These are phyloP conservation scores for Leccinum subgranulosum DNA, from an alignment of 768 basidiomycete species.

Conservation along the genomic window DNA sequence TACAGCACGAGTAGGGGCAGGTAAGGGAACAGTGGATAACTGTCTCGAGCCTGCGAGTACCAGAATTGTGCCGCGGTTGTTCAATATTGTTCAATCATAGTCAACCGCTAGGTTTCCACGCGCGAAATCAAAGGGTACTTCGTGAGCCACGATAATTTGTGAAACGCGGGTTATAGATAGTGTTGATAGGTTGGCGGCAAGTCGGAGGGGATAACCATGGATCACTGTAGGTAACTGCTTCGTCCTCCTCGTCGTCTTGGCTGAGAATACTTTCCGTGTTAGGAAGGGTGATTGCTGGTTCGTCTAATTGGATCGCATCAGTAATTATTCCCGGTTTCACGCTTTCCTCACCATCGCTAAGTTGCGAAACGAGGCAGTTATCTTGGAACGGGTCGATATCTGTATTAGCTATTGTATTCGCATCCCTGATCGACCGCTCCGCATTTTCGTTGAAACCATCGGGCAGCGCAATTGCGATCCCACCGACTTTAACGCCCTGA, in stretches of 20 bases:
- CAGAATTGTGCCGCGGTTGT: no score
- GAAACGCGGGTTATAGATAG: background rate
- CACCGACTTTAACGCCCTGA: background rate
- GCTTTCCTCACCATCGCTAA: background rate
- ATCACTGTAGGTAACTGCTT: background rate
- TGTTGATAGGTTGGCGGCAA: background rate
- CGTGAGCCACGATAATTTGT: background rate
- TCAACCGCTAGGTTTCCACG: no score
- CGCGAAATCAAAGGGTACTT: background rate
- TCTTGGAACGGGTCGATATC: slow-evolving; percentile 5
- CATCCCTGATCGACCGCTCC: background rate
- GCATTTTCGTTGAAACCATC: background rate
- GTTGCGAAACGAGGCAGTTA: background rate
- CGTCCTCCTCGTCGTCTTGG: no score
- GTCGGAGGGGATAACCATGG: background rate
- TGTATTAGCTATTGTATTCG: background rate
- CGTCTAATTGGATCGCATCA: background rate
- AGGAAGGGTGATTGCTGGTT: background rate
- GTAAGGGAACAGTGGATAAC: no score
- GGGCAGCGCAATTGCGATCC: background rate
- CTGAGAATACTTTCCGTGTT: background rate
- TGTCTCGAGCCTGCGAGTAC: no score
- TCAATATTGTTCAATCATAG: no score
- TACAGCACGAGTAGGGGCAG: no score
- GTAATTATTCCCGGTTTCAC: background rate